Evolutionary conservation across 805 yeast genomes (phyloP).

Genomic region (Geotrichum ghanense): DNA sequence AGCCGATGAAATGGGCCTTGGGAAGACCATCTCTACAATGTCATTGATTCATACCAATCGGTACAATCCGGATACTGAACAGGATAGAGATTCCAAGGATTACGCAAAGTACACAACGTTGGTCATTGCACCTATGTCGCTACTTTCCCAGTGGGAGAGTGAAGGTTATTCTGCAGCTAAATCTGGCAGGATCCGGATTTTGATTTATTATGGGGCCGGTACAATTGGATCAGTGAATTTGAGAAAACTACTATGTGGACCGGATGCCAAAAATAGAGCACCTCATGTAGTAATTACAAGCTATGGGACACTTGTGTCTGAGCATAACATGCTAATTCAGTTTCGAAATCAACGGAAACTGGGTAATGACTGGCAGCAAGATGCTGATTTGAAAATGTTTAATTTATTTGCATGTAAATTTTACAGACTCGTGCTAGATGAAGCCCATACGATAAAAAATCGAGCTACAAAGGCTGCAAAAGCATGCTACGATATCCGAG

Average conservation of each 20-base stretch:
- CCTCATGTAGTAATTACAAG: conserved; percentile 74
- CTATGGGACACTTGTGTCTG: conserved; percentile 76
- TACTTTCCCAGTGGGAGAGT: conserved; percentile 82
- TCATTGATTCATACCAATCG: conserved; percentile 52
- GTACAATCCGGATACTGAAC: conserved; percentile 10
- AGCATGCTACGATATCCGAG: conserved; percentile 55
- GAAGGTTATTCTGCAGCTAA: conserved; percentile 50
- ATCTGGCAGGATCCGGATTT: conserved; percentile 15
- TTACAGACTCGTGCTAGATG: conserved; percentile 72
- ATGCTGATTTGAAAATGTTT: conserved; percentile 9
- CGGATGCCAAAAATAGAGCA: conserved; percentile 20
- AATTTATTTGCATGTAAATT: conserved; percentile 67
- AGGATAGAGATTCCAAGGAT: conserved; percentile 4
- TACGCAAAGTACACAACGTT: conserved; percentile 60
- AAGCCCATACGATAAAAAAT: conserved; percentile 83
- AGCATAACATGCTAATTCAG: conserved; percentile 40
- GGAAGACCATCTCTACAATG: conserved; percentile 79
- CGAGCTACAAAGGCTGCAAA: conserved; percentile 67
- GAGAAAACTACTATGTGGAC: conserved; percentile 23
- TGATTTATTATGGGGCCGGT: conserved; percentile 68
- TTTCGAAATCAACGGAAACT: conserved; percentile 7
- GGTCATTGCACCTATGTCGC: conserved; percentile 81
- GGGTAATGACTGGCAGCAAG: conserved; percentile 9
- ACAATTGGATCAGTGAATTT: conserved; percentile 34
- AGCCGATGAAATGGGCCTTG: conserved; percentile 96